These are phyloP conservation scores for Lyophyllum atratum DNA, from an alignment of 768 basidiomycete genomes.

Conservation along the genomic window DNA sequence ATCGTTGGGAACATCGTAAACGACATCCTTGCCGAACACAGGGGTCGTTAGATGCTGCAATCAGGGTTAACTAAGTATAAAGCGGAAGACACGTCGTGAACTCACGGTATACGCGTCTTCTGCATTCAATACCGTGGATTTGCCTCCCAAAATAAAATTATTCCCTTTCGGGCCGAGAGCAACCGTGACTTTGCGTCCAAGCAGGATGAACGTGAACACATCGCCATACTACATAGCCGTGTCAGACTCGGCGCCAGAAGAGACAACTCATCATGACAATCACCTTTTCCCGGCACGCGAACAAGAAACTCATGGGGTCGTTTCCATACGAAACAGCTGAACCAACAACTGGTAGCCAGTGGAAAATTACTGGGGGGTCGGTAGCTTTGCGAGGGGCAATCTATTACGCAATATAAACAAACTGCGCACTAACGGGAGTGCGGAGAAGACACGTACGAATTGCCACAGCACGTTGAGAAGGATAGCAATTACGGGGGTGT, in stretches of 20 bases:
- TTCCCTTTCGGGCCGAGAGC: constrained; percentile 90
- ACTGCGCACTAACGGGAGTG: neutral
- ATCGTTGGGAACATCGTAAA: constrained; percentile 96
- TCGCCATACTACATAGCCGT: constrained; percentile 74
- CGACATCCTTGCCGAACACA: constrained; percentile 96
- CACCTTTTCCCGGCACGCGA: constrained; percentile 77
- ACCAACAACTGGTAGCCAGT: constrained; percentile 88
- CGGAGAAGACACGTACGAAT: constrained; percentile 53
- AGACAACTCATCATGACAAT: neutral
- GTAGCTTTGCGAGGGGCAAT: constrained; percentile 66
- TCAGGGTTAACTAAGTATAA: constrained; percentile 4
- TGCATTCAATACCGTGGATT: constrained; percentile 87
- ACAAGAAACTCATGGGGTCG: constrained; percentile 90
- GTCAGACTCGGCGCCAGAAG: neutral
- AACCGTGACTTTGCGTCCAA: constrained; percentile 90
- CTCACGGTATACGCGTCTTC: constrained; percentile 94
- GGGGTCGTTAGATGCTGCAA: constrained; percentile 86
- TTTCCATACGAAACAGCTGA: constrained; percentile 89
- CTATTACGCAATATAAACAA: constrained; percentile 35
- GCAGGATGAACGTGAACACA: constrained; percentile 92
- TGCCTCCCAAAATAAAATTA: constrained; percentile 93
- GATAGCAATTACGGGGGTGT: constrained; percentile 67
- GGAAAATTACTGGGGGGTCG: constrained; percentile 90
- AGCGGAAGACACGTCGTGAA: neutral
- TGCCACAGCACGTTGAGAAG: constrained; percentile 79